Evolutionary conservation across 139 green algal species (phyloP).

Genomic region (Zygnema circumcarinatum): DNA sequence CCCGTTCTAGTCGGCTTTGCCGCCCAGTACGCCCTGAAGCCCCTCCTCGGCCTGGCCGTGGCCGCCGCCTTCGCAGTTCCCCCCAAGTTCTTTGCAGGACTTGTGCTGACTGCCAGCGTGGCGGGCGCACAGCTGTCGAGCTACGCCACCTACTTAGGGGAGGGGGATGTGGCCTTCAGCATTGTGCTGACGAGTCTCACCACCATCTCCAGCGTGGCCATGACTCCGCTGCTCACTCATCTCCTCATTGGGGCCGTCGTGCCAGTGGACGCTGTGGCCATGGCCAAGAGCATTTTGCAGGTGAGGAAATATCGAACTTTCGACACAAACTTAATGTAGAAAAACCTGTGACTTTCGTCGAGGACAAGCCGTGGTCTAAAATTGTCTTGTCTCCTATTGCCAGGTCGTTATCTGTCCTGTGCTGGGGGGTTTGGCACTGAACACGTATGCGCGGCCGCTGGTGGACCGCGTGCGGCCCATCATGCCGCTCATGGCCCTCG

Average conservation of each 20-base stretch:
- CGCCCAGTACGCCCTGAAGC: background rate
- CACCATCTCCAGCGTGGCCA: constrained; percentile 77
- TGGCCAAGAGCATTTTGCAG: constrained; percentile 47
- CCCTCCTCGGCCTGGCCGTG: background rate
- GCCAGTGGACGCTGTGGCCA: constrained; percentile 68
- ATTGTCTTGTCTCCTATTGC: too few relatives aligned
- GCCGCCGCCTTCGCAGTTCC: background rate
- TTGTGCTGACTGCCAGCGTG: constrained; percentile 81
- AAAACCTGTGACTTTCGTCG: background rate
- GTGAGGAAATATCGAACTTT: constrained; percentile 17
- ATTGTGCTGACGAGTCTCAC: constrained; percentile 81
- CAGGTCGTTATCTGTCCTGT: constrained; percentile 4
- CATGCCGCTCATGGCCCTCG: constrained; percentile 35
- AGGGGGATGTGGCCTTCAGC: constrained; percentile 81
- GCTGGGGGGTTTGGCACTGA: background rate
- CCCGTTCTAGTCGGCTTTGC: background rate
- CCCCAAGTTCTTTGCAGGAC: constrained; percentile 41
- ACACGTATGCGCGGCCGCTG: constrained; percentile 1
- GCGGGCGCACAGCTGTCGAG: constrained; percentile 76
- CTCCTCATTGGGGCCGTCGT: constrained; percentile 75
- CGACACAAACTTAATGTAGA: background rate
- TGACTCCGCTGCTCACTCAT: constrained; percentile 79
- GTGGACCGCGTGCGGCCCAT: background rate
- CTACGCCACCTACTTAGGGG: constrained; percentile 79
- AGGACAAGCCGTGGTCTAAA: background rate